These are phyloP conservation scores for Suhomyces terraborum DNA, from an alignment of 1,139 yeast species.

Conservation along the genomic window DNA sequence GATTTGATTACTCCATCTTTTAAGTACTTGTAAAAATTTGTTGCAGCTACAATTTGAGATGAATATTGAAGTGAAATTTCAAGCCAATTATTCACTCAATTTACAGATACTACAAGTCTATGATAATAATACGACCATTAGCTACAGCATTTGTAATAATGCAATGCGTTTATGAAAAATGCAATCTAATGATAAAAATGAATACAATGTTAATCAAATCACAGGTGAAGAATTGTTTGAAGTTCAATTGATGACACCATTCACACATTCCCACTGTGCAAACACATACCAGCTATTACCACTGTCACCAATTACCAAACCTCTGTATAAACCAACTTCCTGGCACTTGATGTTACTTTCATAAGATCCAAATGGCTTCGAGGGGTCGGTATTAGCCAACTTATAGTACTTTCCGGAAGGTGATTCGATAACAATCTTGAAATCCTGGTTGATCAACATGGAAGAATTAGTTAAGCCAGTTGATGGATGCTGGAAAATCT, in stretches of 20 bases:
- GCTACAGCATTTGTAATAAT: no score
- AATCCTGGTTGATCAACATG: slow-evolving; percentile 44
- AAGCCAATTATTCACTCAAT: background rate
- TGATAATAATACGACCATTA: no score
- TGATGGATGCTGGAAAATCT: slow-evolving; percentile 64
- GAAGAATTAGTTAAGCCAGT: slow-evolving; percentile 46
- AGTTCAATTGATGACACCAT: slow-evolving; percentile 19
- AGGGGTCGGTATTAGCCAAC: slow-evolving; percentile 50
- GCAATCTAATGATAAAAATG: slow-evolving; percentile 10
- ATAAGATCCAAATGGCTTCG: slow-evolving; percentile 56
- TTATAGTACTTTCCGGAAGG: slow-evolving; percentile 81
- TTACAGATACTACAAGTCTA: no score
- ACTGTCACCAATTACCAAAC: slow-evolving; percentile 76
- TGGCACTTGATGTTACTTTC: slow-evolving; percentile 58
- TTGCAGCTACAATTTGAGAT: no score
- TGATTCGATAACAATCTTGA: slow-evolving; percentile 70
- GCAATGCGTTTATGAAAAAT: slow-evolving; percentile 8
- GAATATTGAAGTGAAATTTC: no score
- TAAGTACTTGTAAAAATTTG: no score
- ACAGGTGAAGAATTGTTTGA: background rate
- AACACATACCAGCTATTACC: slow-evolving; percentile 87
- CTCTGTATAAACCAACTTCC: slow-evolving; percentile 82
- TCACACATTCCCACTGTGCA: slow-evolving; percentile 82
- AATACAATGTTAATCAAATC: slow-evolving; percentile 1
- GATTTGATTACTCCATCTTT: no score